A percentile compares a stretch with the other conserved stretches of the same genome.
These are phyloP conservation scores for Suillus spraguei DNA, from an alignment of 768 basidiomycete genomes.

Conservation along the genomic window DNA sequence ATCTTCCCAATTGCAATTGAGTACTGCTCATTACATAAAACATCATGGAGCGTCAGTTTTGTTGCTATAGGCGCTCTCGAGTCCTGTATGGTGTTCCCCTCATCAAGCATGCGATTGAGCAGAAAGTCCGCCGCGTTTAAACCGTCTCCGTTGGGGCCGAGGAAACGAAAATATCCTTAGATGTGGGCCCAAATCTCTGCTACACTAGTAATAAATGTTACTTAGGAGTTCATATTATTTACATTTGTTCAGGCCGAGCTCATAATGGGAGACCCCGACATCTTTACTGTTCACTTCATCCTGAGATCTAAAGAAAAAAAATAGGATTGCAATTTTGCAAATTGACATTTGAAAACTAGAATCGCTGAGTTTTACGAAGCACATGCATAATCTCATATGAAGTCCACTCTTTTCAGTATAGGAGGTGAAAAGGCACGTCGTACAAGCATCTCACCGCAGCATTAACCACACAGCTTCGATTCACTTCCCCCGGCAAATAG, in stretches of 20 bases:
- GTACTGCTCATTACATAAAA: background rate
- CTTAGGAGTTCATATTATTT: background rate
- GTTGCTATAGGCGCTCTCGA: background rate
- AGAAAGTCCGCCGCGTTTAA: background rate
- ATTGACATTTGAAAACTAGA: conserved; percentile 5
- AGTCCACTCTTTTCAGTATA: background rate
- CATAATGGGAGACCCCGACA: background rate
- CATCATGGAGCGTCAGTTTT: background rate
- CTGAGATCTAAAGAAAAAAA: background rate
- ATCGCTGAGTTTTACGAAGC: conserved; percentile 3
- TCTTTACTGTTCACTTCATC: background rate
- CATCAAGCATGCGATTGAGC: background rate
- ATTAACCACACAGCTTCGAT: conserved; percentile 4
- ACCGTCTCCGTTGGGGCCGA: background rate
- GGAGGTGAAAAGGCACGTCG: conserved; percentile 5
- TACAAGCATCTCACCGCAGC: background rate
- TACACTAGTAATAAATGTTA: background rate
- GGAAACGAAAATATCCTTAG: background rate
- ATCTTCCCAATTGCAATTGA: background rate
- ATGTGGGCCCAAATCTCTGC: background rate
- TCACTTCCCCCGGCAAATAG: conserved; percentile 9
- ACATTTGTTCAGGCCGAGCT: too few relatives aligned
- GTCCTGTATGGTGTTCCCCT: background rate
- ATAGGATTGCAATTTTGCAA: conserved; percentile 4
- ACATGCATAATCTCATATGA: background rate